These are phyloP conservation scores for Candida sakaeoensis DNA, from an alignment of 805 yeast species.

Conservation along the genomic window DNA sequence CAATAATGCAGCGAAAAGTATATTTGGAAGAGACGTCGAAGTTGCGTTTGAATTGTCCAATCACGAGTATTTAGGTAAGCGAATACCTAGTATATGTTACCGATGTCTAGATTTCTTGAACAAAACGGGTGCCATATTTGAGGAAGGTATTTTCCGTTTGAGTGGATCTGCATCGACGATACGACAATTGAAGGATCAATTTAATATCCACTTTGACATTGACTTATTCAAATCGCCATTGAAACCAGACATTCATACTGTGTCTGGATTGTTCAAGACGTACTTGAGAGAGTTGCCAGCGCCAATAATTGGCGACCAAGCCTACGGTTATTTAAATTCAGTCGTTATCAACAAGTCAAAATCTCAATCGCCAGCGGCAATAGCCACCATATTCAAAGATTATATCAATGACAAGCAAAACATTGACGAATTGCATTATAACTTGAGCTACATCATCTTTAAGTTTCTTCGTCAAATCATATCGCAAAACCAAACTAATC, in stretches of 20 bases:
- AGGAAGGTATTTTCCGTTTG: conserved; percentile 87
- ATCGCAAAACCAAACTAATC: conserved; percentile 57
- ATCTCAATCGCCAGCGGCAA: conserved; percentile 16
- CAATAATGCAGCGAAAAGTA: conserved; percentile 30
- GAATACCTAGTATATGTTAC: conserved; percentile 71
- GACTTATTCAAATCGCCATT: conserved; percentile 50
- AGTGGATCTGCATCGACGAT: conserved; percentile 85
- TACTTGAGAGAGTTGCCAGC: conserved; percentile 76
- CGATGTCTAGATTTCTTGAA: conserved; percentile 70
- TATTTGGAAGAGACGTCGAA: conserved; percentile 65
- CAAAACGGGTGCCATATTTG: conserved; percentile 66
- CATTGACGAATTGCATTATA: conserved; percentile 54
- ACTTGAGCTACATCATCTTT: conserved; percentile 62
- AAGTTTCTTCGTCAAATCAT: conserved; percentile 64
- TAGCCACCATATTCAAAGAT: conserved; percentile 28
- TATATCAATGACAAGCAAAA: conserved; percentile 27
- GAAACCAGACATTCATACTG: conserved; percentile 74
- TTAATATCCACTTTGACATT: conserved; percentile 65
- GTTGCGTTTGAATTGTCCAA: conserved; percentile 52
- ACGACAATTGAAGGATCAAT: conserved; percentile 61
- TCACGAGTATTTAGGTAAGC: conserved; percentile 39
- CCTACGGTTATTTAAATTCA: conserved; percentile 26
- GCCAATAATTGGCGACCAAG: conserved; percentile 58
- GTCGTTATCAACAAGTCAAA: conserved; percentile 18
- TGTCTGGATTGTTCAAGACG: conserved; percentile 80